phyloP scores from a whole-genome alignment of 306 rosid genomes.

The Arachis stenosperma region DNA sequence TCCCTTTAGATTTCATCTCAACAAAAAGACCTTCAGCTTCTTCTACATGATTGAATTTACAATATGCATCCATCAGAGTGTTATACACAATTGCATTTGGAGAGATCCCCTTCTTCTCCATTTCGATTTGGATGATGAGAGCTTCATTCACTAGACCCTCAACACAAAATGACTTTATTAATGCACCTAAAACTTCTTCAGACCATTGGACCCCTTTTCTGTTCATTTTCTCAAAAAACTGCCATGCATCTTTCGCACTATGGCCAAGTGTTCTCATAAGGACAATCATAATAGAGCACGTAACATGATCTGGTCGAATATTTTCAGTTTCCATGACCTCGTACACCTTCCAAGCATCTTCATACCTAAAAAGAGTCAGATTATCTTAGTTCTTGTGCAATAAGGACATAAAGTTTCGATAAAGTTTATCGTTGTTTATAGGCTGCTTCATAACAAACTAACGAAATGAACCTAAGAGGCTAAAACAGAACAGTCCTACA shows the following conservation, averaged over 20 bases:
- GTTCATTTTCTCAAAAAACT: conserved; percentile 87
- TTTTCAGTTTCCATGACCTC: conserved; percentile 77
- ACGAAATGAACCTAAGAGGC: conserved; percentile 5
- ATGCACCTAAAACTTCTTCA: conserved; percentile 74
- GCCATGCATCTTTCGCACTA: conserved; percentile 83
- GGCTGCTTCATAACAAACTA: conserved; percentile 15
- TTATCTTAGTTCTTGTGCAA: conserved; percentile 25
- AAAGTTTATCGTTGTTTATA: neutral
- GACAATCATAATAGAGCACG: conserved; percentile 74
- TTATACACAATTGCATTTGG: conserved; percentile 74
- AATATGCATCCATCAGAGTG: conserved; percentile 73
- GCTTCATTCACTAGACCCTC: conserved; percentile 84
- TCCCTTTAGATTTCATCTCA: conserved; percentile 80
- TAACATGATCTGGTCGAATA: conserved; percentile 75
- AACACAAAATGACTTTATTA: conserved; percentile 75
- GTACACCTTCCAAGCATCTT: conserved; percentile 75
- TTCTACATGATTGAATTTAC: conserved; percentile 70
- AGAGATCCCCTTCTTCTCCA: conserved; percentile 72
- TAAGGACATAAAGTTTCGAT: conserved; percentile 5
- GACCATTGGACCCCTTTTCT: conserved; percentile 83
- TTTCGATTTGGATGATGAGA: conserved; percentile 75
- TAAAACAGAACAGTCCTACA: neutral
- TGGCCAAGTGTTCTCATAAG: conserved; percentile 75
- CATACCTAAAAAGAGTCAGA: conserved; percentile 54
- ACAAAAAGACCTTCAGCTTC: conserved; percentile 90